phyloP scores from a whole-genome alignment of 345 rosid species.

The Arabis hirsuta region DNA sequence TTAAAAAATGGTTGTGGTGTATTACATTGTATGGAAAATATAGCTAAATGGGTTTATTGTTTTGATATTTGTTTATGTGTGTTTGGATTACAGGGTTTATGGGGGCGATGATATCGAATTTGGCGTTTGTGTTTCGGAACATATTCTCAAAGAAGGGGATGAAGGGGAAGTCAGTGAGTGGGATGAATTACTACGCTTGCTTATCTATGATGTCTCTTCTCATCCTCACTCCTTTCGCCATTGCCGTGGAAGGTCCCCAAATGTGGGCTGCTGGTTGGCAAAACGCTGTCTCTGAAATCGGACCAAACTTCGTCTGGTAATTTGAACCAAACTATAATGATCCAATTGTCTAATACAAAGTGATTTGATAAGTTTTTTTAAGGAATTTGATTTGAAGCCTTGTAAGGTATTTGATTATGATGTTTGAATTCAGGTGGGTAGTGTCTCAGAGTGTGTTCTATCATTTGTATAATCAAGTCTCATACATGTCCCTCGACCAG shows the following conservation, averaged over 20 bases:
- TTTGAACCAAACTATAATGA: neutral
- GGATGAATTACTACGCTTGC: constrained; percentile 97
- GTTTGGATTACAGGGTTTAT: constrained; percentile 66
- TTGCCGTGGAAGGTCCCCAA: constrained; percentile 95
- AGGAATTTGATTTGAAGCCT: constrained; percentile 5
- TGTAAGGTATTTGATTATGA: constrained; percentile 2
- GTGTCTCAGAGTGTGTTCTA: constrained; percentile 82
- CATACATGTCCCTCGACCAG: constrained; percentile 85
- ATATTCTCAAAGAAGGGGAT: constrained; percentile 97
- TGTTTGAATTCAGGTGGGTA: constrained; percentile 65
- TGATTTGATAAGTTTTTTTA: neutral
- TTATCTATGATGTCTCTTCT: constrained; percentile 80
- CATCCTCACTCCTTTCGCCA: constrained; percentile 87
- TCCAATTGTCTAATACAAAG: constrained; percentile 1
- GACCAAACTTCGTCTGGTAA: constrained; percentile 84
- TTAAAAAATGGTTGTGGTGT: neutral
- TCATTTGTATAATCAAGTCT: constrained; percentile 80
- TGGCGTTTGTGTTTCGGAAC: constrained; percentile 91
- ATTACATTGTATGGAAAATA: neutral
- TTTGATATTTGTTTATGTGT: neutral
- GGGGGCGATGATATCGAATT: constrained; percentile 98
- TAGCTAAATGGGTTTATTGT: constrained; percentile 7
- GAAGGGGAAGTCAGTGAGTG: constrained; percentile 92
- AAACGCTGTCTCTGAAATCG: constrained; percentile 70
- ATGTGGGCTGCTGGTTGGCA: constrained; percentile 95